Evolutionary conservation across 1,139 yeast species (phyloP).

Genomic region (Meyerozyma smithsonii): DNA sequence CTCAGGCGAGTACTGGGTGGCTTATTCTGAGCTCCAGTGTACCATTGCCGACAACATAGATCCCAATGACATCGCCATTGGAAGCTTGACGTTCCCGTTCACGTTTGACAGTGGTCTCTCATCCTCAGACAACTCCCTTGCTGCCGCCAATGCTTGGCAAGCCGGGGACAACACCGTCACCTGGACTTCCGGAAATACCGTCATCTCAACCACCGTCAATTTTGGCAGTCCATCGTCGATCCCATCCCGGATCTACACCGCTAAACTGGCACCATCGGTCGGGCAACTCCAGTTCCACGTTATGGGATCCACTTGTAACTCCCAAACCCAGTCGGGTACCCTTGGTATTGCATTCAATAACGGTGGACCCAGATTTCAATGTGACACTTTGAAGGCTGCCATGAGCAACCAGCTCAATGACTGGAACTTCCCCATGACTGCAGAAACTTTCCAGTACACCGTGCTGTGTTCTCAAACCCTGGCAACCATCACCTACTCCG

Average conservation of each 20-base stretch:
- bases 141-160: conserved; percentile 1
- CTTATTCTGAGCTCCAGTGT: conserved; percentile 24
- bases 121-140: not conserved
- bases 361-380: conserved; percentile 3
- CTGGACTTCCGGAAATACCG: conserved; percentile 27
- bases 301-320: not conserved
- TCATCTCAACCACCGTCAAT: conserved; percentile 11
- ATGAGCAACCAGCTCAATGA: conserved; percentile 2
- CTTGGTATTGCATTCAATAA: conserved; percentile 6
- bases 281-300: not conserved
- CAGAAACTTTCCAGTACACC: not conserved
- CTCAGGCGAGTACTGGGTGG: conserved; percentile 20
- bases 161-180: conserved; percentile 4
- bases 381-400: not conserved
- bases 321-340: not conserved
- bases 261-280: not conserved
- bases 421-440: conserved; percentile 3
- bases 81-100: conserved; percentile 5
- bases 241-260: not conserved
- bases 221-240: not conserved
- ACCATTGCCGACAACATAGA: conserved; percentile 14
- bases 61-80: conserved; percentile 10
- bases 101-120: conserved; percentile 5
- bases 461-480: not conserved
- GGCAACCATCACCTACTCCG: not conserved